These are phyloP conservation scores for Sorghum bicolor DNA, from an alignment of 176 grass and related monocot genomes.

Conservation along the genomic window Sorghum_bicolor_NCBIv3 NC_012875.2:45570001-45570500, in stretches of 20 bases:
- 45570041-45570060: not conserved
- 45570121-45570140: not conserved
- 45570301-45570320: not conserved
- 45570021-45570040: not conserved
- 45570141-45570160: not conserved
- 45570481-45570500: not conserved
- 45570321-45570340: not conserved
- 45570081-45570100: not conserved
- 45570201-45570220: fast-evolving
- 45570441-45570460: not conserved
- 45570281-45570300: not conserved
- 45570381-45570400: not conserved
- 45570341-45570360: not conserved
- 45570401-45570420: fast-evolving
- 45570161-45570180: not conserved
- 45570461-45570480: no score
- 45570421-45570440: not conserved
- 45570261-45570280: not conserved
- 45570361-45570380: not conserved
- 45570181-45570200: no score
- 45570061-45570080: not conserved
- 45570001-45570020: not conserved
- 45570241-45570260: not conserved
- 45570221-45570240: not conserved
- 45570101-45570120: not conserved